A percentile compares a stretch with the other conserved stretches of the same genome.
phyloP scores from a whole-genome alignment of 345 rosid species.

The Eucalyptus regnans region DNA sequence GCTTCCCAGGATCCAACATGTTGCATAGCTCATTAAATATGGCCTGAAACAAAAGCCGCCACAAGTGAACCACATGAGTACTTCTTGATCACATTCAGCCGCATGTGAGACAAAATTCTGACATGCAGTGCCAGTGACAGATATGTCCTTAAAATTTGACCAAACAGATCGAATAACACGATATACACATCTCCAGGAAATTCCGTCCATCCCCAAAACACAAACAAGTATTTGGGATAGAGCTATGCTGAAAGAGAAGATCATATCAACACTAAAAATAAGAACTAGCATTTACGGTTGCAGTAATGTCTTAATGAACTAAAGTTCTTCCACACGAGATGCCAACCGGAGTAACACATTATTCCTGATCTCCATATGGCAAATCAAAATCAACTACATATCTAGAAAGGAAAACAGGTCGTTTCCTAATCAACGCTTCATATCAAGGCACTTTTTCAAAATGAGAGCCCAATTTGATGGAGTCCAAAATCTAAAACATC shows the following conservation, averaged over 20 bases:
- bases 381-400: not conserved
- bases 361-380: not conserved
- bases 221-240: not conserved
- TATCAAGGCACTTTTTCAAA: not conserved
- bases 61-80: not conserved
- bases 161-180: not conserved
- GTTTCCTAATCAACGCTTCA: not conserved
- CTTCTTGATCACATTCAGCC: not conserved
- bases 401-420: not conserved
- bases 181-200: not conserved
- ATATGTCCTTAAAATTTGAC: not conserved
- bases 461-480: too few relatives aligned
- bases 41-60: conserved; percentile 27
- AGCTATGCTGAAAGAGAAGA: not conserved
- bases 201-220: not conserved
- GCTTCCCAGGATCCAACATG: conserved; percentile 88
- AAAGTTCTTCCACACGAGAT: not conserved
- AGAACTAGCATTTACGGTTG: not conserved
- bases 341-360: not conserved
- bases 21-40: conserved; percentile 83
- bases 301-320: not conserved
- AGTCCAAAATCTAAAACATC: not conserved
- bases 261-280: not conserved
- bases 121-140: not conserved
- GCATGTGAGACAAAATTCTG: not conserved